Evolutionary conservation across 495 filamentous ascomycete genomes (phyloP), one percentile per base, ranked within the genome.

Genomic region (Aspergillus ellipticus): DNA sequence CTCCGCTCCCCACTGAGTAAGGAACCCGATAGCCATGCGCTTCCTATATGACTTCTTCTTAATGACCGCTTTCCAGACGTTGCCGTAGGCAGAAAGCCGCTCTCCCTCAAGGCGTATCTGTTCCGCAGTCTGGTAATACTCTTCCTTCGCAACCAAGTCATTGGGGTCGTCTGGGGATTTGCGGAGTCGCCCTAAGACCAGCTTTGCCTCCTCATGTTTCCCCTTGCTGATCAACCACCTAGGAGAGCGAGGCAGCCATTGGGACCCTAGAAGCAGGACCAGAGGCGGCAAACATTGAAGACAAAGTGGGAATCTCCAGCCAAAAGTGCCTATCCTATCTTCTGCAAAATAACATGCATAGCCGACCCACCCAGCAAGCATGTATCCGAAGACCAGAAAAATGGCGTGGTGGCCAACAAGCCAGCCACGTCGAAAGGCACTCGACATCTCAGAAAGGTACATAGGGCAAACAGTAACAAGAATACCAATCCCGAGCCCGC

Each of bases 391-490:
- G 0, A 75, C 72, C 16, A 75, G 53, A 52, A 75, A 73, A 28
- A 74, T 71, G 19, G 67, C 71, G 35, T 74, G 71, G 50, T 69
- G 66, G 3, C 68, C 72, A 10, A 73, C 70, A 7, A 74, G 60
- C 67, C 67, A 69, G 15, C 73, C 73, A 15, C 72, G 67, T 42
- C 66, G 68, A n/a, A 56, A 54, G 3, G 73, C 64, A 19, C 65
- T 66, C 1, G 73, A 63, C 52, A 73, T 63, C 43, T 76, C 73
- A 22, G 69, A 69, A 3, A 73, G 63, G 39, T 76, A 76, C 72
- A 80, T 78, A 1, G 78, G 78, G 41, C 74, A 73, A 11, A 71
- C 68, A 16, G 73, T 75, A 5, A 74, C 71, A 0, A 82, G 65
- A 6, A 75, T 72, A 39, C 78, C 78, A 20, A 74, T 67, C 22